Conservation (phyloP, 306 rosid genomes). For the Lathyrus aphaca region DNA sequence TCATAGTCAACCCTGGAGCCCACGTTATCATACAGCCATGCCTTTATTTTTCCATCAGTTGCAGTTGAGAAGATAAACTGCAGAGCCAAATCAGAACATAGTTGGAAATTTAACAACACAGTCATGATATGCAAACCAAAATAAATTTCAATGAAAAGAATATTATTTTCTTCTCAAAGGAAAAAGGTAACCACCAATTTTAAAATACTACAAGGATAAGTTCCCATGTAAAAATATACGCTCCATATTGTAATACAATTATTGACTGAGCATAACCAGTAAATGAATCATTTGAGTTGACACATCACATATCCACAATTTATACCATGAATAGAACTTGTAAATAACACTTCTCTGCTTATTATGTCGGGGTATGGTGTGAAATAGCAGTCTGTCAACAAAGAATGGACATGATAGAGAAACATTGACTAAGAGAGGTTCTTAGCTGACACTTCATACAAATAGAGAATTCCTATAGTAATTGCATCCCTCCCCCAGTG, state of each 20-base stretch:
- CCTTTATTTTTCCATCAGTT: constrained; percentile 98
- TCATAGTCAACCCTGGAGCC: constrained; percentile 99
- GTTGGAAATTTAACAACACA: constrained; percentile 30
- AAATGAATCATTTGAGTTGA: constrained; percentile 9
- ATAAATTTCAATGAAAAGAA: constrained; percentile 12
- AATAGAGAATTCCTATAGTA: not conserved
- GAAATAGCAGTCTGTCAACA: constrained; percentile 4
- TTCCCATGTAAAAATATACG: constrained; percentile 24
- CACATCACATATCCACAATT: constrained; percentile 11
- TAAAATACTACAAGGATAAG: constrained; percentile 18
- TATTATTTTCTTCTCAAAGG: constrained; percentile 23
- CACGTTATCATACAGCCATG: constrained; percentile 95
- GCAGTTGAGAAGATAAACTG: constrained; percentile 99
- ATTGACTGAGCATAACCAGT: constrained; percentile 31
- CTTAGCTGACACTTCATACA: not conserved
- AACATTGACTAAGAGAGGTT: not conserved
- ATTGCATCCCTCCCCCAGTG: not conserved
- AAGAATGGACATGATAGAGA: not conserved
- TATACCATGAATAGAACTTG: constrained; percentile 25
- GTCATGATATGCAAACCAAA: constrained; percentile 21
- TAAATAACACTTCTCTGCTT: not conserved
- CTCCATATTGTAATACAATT: constrained; percentile 26
- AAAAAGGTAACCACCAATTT: constrained; percentile 22
- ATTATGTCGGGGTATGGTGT: constrained; percentile 6
- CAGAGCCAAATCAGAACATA: constrained; percentile 29